Conservation (phyloP, 345 rosid species). For the Dipteronia sinensis region DNA sequence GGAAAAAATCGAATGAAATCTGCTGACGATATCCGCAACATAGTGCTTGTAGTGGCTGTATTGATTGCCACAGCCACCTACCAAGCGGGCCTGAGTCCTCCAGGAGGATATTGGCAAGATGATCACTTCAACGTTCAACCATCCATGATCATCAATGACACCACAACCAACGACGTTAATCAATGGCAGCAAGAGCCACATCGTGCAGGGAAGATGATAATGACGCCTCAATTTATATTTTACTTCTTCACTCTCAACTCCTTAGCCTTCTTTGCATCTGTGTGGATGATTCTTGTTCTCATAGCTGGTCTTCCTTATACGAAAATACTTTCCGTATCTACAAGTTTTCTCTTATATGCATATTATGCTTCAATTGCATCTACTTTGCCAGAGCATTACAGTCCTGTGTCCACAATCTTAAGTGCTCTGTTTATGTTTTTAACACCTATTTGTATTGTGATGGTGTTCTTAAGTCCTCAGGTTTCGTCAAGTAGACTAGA, state of each 20-base stretch:
- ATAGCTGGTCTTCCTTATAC: background rate
- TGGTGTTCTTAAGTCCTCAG: background rate
- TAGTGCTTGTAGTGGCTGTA: conserved; percentile 35
- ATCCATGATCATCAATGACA: background rate
- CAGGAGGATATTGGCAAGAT: conserved; percentile 34
- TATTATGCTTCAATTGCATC: background rate
- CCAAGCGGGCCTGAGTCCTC: conserved; percentile 38
- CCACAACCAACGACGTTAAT: background rate
- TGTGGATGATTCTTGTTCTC: background rate
- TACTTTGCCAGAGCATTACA: too few relatives aligned
- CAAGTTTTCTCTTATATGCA: background rate
- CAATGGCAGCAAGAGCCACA: background rate
- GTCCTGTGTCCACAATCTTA: too few relatives aligned
- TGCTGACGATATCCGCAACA: background rate
- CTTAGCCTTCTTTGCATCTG: background rate
- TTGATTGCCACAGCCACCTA: conserved; percentile 41
- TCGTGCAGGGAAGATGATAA: background rate
- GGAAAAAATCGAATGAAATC: background rate
- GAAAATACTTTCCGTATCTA: background rate
- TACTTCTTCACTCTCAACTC: background rate
- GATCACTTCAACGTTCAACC: background rate
- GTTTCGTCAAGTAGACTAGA: background rate
- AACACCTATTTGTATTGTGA: background rate
- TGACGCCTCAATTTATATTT: background rate
- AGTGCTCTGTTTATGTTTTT: background rate